phyloP scores from a whole-genome alignment of 805 yeast genomes.

The Yarrowia sp. region DNA sequence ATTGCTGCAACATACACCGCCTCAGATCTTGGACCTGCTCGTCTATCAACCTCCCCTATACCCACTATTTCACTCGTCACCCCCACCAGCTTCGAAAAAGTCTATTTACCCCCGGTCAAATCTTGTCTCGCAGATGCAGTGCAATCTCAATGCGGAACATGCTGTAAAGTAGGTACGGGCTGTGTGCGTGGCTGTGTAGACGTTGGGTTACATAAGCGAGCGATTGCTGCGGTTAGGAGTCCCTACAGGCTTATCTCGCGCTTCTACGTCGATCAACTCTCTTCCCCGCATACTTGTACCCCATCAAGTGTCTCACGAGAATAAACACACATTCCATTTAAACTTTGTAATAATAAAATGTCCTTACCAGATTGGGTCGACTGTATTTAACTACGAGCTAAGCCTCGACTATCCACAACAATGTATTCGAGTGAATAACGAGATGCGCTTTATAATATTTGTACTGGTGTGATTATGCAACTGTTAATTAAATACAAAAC shows the following conservation, averaged over 20 bases:
- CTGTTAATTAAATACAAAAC: background rate
- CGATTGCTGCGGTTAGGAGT: background rate
- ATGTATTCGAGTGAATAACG: background rate
- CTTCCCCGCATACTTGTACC: background rate
- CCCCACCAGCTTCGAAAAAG: background rate
- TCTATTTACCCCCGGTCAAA: conserved; percentile 8
- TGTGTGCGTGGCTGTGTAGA: background rate
- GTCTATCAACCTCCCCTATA: background rate
- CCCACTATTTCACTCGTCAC: background rate
- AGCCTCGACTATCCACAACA: background rate
- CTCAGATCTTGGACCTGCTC: no score
- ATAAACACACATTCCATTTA: conserved; percentile 14
- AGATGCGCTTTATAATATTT: no score
- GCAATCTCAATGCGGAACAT: background rate
- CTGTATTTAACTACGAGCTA: no score
- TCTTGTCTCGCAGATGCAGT: conserved; percentile 4
- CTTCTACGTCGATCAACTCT: background rate
- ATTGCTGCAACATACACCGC: no score
- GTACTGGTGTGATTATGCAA: no score
- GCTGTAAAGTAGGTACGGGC: no score
- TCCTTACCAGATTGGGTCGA: background rate
- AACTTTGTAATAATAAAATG: background rate
- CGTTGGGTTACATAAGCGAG: background rate
- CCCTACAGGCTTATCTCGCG: background rate
- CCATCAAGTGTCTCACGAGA: conserved; percentile 5